Base-by-base conservation (phyloP, 2,329 filamentous ascomycete species). In the Hymenoscyphus albidus region DNA sequence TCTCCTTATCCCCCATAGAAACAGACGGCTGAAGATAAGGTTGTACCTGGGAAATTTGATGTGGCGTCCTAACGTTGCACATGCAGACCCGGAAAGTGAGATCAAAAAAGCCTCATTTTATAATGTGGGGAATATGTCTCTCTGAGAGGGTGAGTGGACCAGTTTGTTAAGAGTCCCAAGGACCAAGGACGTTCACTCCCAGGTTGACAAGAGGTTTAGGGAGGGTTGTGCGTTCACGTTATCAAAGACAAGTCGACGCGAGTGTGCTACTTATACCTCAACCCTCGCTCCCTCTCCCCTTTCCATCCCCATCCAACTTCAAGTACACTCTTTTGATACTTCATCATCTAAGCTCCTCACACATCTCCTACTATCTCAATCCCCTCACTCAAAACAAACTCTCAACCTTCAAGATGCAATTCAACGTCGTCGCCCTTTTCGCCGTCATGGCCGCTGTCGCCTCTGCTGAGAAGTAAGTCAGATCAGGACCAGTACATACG, bases 351-450 rank as follows among this genome's bases (percentile, higher is more conserved):
- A 67, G 44, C 61, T 66, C 64, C 60, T 62, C 59, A 62, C 61
- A 38, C 44, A 65, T 65, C 56, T 59, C 54, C 40, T 32, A 62
- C 44, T 13, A 48, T 22, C 58, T 13, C 65, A 60, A 59, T 63
- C 61, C 57, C 18, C 22, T 51, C n/a, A 69, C 62, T 61, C 58
- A 67, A 62, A 56, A 48, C 55, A 35, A 42, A 27, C 14, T 12
- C 18, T 60, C 66, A 72, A 71, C 69, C 67, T 39, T 72, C 72
- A 76, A 75, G 58, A 76, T 76, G 74, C 72, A 75, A 66, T 76
- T 75, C 74, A 72, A 70, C 67, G 61, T 68, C 65, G 58, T 70
- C 66, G 67, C 70, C 61, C 42, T 75, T 59, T 56, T 74, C 58
- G 72, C 73, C 69, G 68, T 70, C 65, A 68, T 74, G 68, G 73